A percentile compares a stretch with the other conserved stretches of the same genome.
These are phyloP conservation scores for Alternaria angustiovoidea DNA, from an alignment of 2,329 filamentous ascomycete genomes.

Conservation along the genomic window DNA sequence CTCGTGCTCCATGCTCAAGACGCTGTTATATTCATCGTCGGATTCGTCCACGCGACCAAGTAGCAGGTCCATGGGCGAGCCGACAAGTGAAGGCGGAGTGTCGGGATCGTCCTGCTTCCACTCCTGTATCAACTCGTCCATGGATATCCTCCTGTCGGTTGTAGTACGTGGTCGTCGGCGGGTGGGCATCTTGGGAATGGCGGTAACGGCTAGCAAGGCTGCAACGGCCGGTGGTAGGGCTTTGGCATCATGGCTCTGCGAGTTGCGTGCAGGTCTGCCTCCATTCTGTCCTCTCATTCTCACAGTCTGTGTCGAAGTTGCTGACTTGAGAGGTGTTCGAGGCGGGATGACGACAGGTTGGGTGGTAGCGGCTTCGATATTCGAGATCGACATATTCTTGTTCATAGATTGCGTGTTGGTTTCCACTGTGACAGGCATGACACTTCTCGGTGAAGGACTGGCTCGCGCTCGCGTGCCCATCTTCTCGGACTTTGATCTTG, in stretches of 20 bases:
- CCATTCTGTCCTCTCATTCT: constrained; percentile 44
- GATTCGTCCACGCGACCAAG: constrained; percentile 63
- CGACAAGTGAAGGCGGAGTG: constrained; percentile 50
- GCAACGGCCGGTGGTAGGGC: constrained; percentile 64
- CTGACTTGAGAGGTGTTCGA: constrained; percentile 40
- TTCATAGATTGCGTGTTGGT: constrained; percentile 17
- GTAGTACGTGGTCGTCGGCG: constrained; percentile 53
- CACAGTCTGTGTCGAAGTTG: constrained; percentile 43
- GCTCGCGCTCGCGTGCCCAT: constrained; percentile 43
- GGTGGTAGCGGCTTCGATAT: constrained; percentile 26
- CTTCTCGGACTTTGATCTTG: constrained; percentile 30
- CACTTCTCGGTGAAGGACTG: constrained; percentile 23
- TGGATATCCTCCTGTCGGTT: constrained; percentile 58
- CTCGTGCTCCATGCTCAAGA: constrained; percentile 57
- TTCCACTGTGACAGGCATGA: constrained; percentile 19
- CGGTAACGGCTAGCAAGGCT: constrained; percentile 66
- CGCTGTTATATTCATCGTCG: constrained; percentile 51
- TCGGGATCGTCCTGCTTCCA: constrained; percentile 59
- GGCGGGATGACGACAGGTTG: constrained; percentile 55
- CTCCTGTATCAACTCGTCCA: constrained; percentile 65
- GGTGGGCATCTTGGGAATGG: constrained; percentile 63
- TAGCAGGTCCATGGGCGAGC: constrained; percentile 62
- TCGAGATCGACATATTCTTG: constrained; percentile 13
- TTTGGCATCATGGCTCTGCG: constrained; percentile 51
- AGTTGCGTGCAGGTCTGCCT: constrained; percentile 34